Base-by-base conservation (phyloP, 352 stramenopile genomes). In the Globisporangium sylvaticum region DNA sequence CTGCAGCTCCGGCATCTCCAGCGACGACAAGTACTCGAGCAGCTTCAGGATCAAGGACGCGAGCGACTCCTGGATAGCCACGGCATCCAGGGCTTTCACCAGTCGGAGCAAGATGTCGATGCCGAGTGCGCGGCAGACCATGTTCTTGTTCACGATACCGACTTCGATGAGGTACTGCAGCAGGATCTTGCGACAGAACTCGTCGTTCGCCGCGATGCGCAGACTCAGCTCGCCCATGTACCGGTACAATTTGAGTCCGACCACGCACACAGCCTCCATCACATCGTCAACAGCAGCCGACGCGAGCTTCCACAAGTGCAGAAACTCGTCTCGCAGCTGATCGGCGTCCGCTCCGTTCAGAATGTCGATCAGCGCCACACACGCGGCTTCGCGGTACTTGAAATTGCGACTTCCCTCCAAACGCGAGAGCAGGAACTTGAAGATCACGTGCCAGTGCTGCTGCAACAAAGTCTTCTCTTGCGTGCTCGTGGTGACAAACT, bases 1-100 rank as follows among this genome's bases (percentile, higher is more conserved):
- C 69, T 94, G 87, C 0, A 94, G 72, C 64, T 91, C 83, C 0
- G 87, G 84, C 81, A 94, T 88, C 65, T 94, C 87, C 5, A 94
- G 48, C 1, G 87, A 94, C n/a, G 84, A 92, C 58, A 94, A 67
- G 62, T 90, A 94, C 62, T 91, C 83, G 22, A 94, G 64, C 1
- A 92, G 69, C 48, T 87, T 89, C 6, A 92, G 67, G 4, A 91
- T 65, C 4, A 92, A 76, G 6, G 77, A 62, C 3, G 81, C 78
- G 24, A 94, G 71, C 0, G 72, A 69, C n/a, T 87, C 73, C 60
- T 89, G 56, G n/a, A 94, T 76, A 25, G 81, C 75, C 6, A 52
- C 62, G 6, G 84, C 79, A 14, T 84, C 74, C 1, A 95, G 62
- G 32, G 75, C 76, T 58, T 92, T 91, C 5, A 92, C 74, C 12